A percentile compares a stretch with the other conserved stretches of the same genome.
These are phyloP conservation scores for Styphnolobium japonicum DNA, from an alignment of 306 rosid genomes.

Conservation along the genomic window DNA sequence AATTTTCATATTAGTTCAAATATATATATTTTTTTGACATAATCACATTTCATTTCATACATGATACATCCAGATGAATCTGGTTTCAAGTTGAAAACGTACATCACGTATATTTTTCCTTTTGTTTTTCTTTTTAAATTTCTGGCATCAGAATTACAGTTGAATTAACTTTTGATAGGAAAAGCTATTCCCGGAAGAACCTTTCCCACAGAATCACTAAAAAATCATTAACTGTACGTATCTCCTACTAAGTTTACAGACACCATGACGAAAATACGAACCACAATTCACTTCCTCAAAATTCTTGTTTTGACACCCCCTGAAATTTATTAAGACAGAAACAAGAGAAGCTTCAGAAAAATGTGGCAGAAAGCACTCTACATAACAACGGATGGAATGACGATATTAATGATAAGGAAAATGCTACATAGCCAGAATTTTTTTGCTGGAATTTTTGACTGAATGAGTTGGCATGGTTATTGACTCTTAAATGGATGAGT, in stretches of 20 bases:
- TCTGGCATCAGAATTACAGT: constrained; percentile 23
- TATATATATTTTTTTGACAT: no score
- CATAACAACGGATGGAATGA: not conserved
- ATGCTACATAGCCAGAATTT: no score
- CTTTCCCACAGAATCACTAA: not conserved
- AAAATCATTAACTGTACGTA: constrained; percentile 14
- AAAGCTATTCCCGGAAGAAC: constrained; percentile 3
- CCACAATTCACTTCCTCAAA: constrained; percentile 41
- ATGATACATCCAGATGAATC: not conserved
- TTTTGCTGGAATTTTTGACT: no score
- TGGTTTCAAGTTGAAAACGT: not conserved
- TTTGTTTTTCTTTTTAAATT: not conserved
- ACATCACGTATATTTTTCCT: not conserved
- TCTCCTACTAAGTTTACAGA: not conserved
- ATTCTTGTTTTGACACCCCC: constrained; percentile 72
- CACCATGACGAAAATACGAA: not conserved
- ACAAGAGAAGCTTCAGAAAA: constrained; percentile 5
- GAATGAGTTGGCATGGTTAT: no score
- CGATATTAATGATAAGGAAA: not conserved
- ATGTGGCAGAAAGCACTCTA: not conserved
- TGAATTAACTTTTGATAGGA: not conserved
- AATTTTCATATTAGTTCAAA: not conserved
- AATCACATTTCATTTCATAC: constrained; percentile 18
- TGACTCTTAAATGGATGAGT: no score
- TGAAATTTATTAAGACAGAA: constrained; percentile 30